Conservation (phyloP, 192 early-diverging fungal genomes). For the Mortierella hygrophila region DNA sequence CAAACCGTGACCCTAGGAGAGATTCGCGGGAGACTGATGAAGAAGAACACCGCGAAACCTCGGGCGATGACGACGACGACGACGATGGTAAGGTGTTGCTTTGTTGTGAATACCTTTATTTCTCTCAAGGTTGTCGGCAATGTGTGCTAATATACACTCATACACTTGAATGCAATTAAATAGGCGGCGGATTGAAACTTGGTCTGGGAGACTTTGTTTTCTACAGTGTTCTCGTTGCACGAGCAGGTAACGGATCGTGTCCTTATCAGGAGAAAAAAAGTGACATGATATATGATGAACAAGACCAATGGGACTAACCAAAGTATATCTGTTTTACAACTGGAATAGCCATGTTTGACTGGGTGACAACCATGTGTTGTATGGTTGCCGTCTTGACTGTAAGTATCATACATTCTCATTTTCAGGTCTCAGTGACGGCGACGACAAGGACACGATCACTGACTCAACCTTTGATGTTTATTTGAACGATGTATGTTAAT, state of each 20-base stretch:
- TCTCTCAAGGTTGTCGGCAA: neutral
- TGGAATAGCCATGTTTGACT: slow-evolving; percentile 77
- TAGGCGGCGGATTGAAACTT: slow-evolving; percentile 82
- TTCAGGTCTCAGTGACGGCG: neutral
- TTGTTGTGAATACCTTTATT: neutral
- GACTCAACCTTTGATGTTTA: neutral
- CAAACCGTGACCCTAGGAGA: neutral
- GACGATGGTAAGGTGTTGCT: slow-evolving; percentile 57
- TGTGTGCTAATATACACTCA: neutral
- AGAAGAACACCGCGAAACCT: slow-evolving; percentile 56
- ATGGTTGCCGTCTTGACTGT: slow-evolving; percentile 83
- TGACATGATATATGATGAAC: too few species aligned
- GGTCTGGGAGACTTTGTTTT: slow-evolving; percentile 94
- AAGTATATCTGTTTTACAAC: slow-evolving; percentile 6
- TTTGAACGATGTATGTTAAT: neutral
- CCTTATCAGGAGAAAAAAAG: neutral
- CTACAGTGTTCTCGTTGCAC: slow-evolving; percentile 84
- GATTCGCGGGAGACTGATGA: neutral
- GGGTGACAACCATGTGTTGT: slow-evolving; percentile 84
- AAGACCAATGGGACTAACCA: neutral
- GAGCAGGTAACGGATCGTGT: slow-evolving; percentile 68
- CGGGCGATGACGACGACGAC: slow-evolving; percentile 59
- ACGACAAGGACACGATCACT: too few species aligned
- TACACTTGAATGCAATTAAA: neutral
- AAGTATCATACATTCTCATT: neutral